A percentile compares a stretch with the other conserved stretches of the same genome.
phyloP scores from a whole-genome alignment of 2,329 filamentous ascomycete genomes.

The Trichoderma atroviride region DNA sequence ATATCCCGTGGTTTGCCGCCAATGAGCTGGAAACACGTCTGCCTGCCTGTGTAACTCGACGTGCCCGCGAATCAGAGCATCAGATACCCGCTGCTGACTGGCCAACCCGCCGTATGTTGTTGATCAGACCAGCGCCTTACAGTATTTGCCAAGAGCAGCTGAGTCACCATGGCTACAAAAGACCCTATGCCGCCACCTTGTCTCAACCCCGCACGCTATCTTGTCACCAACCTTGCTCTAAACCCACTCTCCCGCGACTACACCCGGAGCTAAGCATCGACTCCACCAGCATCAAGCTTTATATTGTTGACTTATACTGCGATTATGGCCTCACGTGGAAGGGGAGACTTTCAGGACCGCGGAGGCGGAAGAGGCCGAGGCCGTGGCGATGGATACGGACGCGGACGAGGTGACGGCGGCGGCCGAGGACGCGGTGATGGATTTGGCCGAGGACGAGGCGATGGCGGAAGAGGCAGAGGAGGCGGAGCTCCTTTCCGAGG shows the following conservation, averaged over 20 bases:
- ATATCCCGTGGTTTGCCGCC: background rate
- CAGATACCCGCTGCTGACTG: too few species aligned
- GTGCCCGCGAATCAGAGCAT: background rate
- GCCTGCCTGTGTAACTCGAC: too few species aligned
- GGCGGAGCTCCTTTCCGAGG: slow-evolving; percentile 8
- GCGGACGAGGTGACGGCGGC: slow-evolving; percentile 29
- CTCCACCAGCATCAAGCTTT: background rate
- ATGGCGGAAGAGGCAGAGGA: slow-evolving; percentile 8
- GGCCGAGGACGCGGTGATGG: background rate
- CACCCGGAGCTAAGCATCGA: background rate
- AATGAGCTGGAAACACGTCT: background rate
- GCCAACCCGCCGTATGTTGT: too few species aligned
- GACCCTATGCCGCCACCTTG: background rate
- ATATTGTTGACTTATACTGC: background rate
- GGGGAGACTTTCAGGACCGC: slow-evolving; percentile 14
- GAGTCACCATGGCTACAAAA: background rate
- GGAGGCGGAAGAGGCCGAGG: slow-evolving; percentile 7
- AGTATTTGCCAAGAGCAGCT: too few species aligned
- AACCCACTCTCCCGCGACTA: background rate
- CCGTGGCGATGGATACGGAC: slow-evolving; percentile 34
- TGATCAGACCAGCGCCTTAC: too few species aligned
- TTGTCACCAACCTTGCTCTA: background rate
- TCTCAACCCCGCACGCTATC: background rate
- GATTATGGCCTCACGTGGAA: background rate
- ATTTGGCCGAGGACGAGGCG: background rate